Evolutionary conservation across 2,329 filamentous ascomycete genomes (phyloP).

Genomic region (Cryoendolithus antarcticus): DNA sequence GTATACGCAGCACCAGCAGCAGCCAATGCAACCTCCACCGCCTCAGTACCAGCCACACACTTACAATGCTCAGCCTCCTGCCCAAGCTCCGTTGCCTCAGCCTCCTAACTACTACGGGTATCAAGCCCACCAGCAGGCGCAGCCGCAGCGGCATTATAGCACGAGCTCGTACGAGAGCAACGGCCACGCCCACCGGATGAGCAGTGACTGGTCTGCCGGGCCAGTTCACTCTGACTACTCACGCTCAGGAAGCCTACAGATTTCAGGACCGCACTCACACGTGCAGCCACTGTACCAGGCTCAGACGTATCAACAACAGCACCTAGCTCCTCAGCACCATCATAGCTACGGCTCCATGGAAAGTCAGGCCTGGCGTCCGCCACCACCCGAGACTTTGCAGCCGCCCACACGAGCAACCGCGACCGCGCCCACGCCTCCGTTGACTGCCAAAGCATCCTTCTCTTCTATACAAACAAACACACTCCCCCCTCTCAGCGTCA

Average conservation of each 20-base stretch:
- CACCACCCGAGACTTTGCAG: conserved; percentile 16
- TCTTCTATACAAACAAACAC: no score
- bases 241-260: conserved; percentile 28
- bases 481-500: conserved; percentile 9
- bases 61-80: conserved; percentile 13
- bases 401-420: conserved; percentile 14
- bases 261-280: conserved; percentile 23
- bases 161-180: conserved; percentile 12
- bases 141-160: conserved; percentile 27
- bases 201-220: conserved; percentile 27
- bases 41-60: conserved; percentile 16
- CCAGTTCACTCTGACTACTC: conserved; percentile 24
- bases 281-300: conserved; percentile 21
- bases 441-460: conserved; percentile 4
- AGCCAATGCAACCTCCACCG: conserved; percentile 23
- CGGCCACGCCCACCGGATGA: conserved; percentile 24
- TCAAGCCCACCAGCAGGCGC: conserved; percentile 20
- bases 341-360: conserved; percentile 13
- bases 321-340: conserved; percentile 9
- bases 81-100: conserved; percentile 15
- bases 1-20: conserved; percentile 22
- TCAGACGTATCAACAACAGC: conserved; percentile 16
- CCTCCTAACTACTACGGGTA: conserved; percentile 30
- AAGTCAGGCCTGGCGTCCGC: conserved; percentile 8
- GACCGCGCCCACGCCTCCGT: conserved; percentile 10